Percentiles rank a stretch among this genome's conserved stretches.
phyloP scores from a whole-genome alignment of 2,329 filamentous ascomycete genomes.

The Epichloe scottii region DNA sequence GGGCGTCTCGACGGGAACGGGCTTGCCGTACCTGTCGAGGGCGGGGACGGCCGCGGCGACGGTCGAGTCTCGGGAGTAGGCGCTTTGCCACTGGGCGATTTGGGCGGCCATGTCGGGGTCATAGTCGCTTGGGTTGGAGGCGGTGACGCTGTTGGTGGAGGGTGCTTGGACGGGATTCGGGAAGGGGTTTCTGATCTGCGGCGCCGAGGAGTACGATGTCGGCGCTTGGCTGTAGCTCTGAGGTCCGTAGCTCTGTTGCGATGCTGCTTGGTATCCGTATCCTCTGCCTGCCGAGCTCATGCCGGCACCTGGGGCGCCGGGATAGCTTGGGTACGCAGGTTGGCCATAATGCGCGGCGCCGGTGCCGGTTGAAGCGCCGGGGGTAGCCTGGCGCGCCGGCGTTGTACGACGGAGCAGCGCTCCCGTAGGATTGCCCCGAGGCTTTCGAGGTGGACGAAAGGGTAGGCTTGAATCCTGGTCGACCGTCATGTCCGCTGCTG shows the following conservation, averaged over 20 bases:
- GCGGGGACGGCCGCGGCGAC: constrained; percentile 15
- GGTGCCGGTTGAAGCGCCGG: neutral
- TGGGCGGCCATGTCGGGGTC: constrained; percentile 80
- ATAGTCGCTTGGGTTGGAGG: constrained; percentile 23
- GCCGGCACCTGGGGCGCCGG: constrained; percentile 21
- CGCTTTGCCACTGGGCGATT: constrained; percentile 90
- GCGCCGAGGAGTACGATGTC: constrained; percentile 31
- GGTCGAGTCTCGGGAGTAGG: constrained; percentile 43
- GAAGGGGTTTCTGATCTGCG: constrained; percentile 70
- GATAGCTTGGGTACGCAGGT: constrained; percentile 16
- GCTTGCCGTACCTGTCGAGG: constrained; percentile 21
- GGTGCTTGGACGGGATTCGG: constrained; percentile 41
- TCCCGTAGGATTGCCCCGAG: constrained; percentile 27
- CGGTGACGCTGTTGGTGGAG: constrained; percentile 20
- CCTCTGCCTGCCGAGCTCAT: constrained; percentile 2
- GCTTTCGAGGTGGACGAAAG: constrained; percentile 29
- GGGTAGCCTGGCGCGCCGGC: constrained; percentile 13
- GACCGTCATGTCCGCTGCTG: constrained; percentile 17
- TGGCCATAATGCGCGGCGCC: constrained; percentile 6
- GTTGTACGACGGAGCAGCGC: constrained; percentile 15
- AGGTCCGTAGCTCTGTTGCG: constrained; percentile 20
- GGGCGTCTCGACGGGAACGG: constrained; percentile 14
- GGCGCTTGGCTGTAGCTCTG: constrained; percentile 25
- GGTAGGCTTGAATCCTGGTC: constrained; percentile 34
- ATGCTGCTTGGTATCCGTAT: constrained; percentile 9